Evolutionary conservation across 768 basidiomycete genomes (phyloP).

Genomic region (Cubamyces sp.): DNA sequence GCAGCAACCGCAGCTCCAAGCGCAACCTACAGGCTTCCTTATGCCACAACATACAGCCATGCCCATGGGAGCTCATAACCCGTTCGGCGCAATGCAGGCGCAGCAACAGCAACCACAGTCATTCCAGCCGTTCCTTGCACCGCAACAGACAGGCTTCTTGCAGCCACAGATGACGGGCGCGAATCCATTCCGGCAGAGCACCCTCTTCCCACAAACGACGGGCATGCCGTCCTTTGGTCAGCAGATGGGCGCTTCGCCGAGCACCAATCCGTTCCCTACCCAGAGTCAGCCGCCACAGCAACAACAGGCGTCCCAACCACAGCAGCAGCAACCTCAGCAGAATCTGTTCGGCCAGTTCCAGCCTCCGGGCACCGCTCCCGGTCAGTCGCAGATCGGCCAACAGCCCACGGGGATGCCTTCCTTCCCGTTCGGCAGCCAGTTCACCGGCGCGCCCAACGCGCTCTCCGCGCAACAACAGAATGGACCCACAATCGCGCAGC

Average conservation of each 20-base stretch:
- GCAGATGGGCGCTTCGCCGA: conserved; percentile 13
- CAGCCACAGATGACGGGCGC: conserved; percentile 52
- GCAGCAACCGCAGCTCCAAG: conserved; percentile 51
- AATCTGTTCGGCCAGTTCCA: conserved; percentile 40
- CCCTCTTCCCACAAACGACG: conserved; percentile 44
- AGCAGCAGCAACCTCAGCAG: conserved; percentile 41
- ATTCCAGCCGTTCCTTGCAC: conserved; percentile 54
- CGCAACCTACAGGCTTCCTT: conserved; percentile 55
- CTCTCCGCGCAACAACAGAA: conserved; percentile 12
- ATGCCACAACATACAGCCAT: conserved; percentile 48
- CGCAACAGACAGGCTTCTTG: conserved; percentile 51
- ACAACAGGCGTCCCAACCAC: conserved; percentile 73
- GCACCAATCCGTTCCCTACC: conserved; percentile 30
- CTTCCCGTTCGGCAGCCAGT: conserved; percentile 21
- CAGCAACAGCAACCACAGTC: conserved; percentile 36
- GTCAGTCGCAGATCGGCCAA: conserved; percentile 8
- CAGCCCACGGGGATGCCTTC: conserved; percentile 18
- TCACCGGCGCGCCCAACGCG: conserved; percentile 17
- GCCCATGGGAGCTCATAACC: conserved; percentile 45
- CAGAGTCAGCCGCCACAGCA: conserved; percentile 47
- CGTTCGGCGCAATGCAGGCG: conserved; percentile 46
- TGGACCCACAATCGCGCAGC: conserved; percentile 22
- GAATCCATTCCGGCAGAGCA: conserved; percentile 59
- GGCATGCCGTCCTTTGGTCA: conserved; percentile 29
- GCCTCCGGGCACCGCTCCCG: conserved; percentile 1